phyloP scores from a whole-genome alignment of 495 filamentous ascomycete species.

The Pyronema domesticum region DNA sequence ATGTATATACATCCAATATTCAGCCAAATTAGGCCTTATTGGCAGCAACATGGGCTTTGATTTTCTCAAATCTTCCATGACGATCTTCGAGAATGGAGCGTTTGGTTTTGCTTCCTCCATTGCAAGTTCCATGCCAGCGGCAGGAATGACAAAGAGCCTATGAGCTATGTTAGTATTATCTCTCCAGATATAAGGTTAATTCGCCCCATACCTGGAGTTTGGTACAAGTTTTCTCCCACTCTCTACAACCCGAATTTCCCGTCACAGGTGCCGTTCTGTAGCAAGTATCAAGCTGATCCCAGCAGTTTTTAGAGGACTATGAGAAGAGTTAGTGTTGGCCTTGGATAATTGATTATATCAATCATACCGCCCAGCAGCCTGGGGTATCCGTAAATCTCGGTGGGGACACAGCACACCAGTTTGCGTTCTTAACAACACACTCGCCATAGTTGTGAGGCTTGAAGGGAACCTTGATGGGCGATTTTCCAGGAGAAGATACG shows the following conservation, averaged over 20 bases:
- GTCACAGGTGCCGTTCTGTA: constrained; percentile 39
- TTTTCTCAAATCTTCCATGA: too few species aligned
- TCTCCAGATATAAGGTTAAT: too few species aligned
- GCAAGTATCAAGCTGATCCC: constrained; percentile 37
- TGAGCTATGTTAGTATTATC: too few species aligned
- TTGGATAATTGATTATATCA: too few species aligned
- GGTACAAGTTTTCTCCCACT: constrained; percentile 44
- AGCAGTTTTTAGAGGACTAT: constrained; percentile 32
- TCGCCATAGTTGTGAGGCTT: constrained; percentile 6
- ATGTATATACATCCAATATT: too few species aligned
- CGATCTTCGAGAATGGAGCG: too few species aligned
- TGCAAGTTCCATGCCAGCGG: too few species aligned
- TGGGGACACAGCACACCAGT: constrained; percentile 51
- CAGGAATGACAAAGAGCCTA: too few species aligned
- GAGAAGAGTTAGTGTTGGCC: neutral
- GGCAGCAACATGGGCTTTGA: too few species aligned
- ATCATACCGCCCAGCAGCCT: constrained; percentile 33
- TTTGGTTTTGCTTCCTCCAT: too few species aligned
- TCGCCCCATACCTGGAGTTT: neutral
- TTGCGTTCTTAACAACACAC: constrained; percentile 46
- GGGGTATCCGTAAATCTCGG: constrained; percentile 33
- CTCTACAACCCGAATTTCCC: constrained; percentile 37
- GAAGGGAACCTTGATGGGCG: constrained; percentile 19
- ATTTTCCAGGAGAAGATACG: neutral
- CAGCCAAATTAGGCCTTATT: too few species aligned